Conservation (phyloP, 139 green algal species). For the Picochlorum sp. region DNA sequence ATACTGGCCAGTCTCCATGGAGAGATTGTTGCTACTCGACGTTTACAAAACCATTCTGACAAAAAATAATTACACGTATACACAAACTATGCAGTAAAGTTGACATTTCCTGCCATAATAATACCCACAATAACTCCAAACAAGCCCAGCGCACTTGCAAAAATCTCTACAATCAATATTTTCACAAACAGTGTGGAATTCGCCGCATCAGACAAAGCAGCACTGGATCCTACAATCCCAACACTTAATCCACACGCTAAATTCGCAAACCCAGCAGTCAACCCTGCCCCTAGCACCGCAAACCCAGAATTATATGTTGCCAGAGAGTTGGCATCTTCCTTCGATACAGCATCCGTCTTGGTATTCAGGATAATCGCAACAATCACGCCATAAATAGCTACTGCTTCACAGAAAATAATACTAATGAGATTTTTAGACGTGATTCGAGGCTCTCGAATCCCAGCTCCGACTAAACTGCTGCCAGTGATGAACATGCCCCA, state of each 20-base stretch:
- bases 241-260: slow-evolving; percentile 97
- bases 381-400: slow-evolving; percentile 99
- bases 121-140: slow-evolving; percentile 86
- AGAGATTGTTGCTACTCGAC: no score
- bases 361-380: slow-evolving; percentile 98
- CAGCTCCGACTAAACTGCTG: slow-evolving; percentile 89
- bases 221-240: slow-evolving; percentile 92
- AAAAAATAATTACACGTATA: background rate
- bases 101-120: slow-evolving; percentile 33
- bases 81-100: slow-evolving; percentile 9
- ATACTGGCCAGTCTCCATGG: no score
- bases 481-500: slow-evolving; percentile 99
- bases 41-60: background rate
- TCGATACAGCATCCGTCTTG: slow-evolving; percentile 69
- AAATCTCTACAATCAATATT: slow-evolving; percentile 99
- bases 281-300: slow-evolving; percentile 85
- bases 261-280: slow-evolving; percentile 92
- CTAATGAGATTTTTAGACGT: slow-evolving; percentile 99
- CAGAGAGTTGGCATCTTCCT: slow-evolving; percentile 31
- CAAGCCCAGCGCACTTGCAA: slow-evolving; percentile 87
- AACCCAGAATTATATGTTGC: slow-evolving; percentile 64
- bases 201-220: slow-evolving; percentile 91
- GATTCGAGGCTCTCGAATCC: slow-evolving; percentile 87
- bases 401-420: slow-evolving; percentile 99
- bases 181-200: slow-evolving; percentile 99